A percentile compares a stretch with the other conserved stretches of the same genome.
Conservation (phyloP, 495 filamentous ascomycete species). For the Rusavskia elegans region DNA sequence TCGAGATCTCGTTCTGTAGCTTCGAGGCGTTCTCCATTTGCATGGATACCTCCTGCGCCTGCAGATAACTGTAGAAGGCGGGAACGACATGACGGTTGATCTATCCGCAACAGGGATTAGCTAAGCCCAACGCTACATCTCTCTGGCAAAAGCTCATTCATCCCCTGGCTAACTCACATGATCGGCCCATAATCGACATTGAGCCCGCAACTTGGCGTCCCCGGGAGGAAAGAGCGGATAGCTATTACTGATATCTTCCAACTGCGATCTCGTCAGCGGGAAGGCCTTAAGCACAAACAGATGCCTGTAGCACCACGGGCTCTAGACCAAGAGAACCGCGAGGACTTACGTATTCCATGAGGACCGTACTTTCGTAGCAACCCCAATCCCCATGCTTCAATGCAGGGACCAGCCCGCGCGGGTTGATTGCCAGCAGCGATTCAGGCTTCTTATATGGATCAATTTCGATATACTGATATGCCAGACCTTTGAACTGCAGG, state of each 20-base stretch:
- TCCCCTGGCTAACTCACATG: slow-evolving; percentile 40
- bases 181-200: slow-evolving; percentile 74
- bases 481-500: slow-evolving; percentile 67
- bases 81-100: slow-evolving; percentile 76
- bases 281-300: not conserved
- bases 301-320: not conserved
- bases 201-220: slow-evolving; percentile 54
- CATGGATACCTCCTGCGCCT: slow-evolving; percentile 49
- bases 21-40: slow-evolving; percentile 47
- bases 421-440: slow-evolving; percentile 67
- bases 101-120: not conserved
- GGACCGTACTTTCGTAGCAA: slow-evolving; percentile 70
- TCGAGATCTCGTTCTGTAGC: slow-evolving; percentile 51
- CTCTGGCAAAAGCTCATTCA: not conserved
- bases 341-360: slow-evolving; percentile 69
- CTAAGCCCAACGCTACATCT: not conserved
- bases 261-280: slow-evolving; percentile 21
- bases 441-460: slow-evolving; percentile 76
- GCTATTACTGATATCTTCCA: slow-evolving; percentile 60
- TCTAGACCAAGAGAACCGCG: not conserved
- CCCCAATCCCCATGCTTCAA: slow-evolving; percentile 76
- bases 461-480: slow-evolving; percentile 85
- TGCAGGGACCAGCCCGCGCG: slow-evolving; percentile 74
- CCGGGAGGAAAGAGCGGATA: slow-evolving; percentile 46
- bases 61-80: slow-evolving; percentile 62